Percentiles rank a stretch among this genome's conserved stretches.
Conservation (phyloP, 768 basidiomycete species). For the Agaricus subrufescens region DNA sequence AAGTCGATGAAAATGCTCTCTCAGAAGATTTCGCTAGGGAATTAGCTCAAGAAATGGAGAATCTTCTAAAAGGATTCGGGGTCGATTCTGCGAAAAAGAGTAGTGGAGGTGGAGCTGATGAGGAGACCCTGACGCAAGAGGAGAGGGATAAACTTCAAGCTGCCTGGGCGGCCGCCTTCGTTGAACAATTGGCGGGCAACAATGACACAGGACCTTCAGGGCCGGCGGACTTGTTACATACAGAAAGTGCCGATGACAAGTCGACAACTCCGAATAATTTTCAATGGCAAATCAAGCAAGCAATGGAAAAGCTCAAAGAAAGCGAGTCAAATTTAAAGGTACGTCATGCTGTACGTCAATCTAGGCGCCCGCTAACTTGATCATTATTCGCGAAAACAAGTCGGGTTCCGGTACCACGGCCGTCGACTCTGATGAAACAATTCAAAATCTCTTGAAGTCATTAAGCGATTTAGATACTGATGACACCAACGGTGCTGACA, state of each 20-base stretch:
- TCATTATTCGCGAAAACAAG: conserved; percentile 12
- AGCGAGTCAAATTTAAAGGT: conserved; percentile 57
- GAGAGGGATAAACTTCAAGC: conserved; percentile 42
- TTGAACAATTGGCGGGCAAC: conserved; percentile 53
- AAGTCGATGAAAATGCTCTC: conserved; percentile 32
- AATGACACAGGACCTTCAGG: conserved; percentile 17
- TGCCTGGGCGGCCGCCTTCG: conserved; percentile 70
- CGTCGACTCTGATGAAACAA: conserved; percentile 23
- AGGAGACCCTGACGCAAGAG: conserved; percentile 19
- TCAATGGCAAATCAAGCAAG: conserved; percentile 63
- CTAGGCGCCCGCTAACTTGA: not conserved
- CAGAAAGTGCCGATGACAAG: not conserved
- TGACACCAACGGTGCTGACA: conserved; percentile 42
- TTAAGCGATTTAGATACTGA: conserved; percentile 40
- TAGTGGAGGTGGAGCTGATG: not conserved
- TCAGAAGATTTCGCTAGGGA: conserved; percentile 40
- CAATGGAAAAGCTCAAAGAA: conserved; percentile 71
- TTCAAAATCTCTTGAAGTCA: conserved; percentile 51
- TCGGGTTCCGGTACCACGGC: conserved; percentile 16
- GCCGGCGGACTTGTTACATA: conserved; percentile 14
- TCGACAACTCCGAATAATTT: conserved; percentile 32
- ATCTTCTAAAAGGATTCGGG: conserved; percentile 40
- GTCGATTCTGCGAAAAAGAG: not conserved
- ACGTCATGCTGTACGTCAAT: conserved; percentile 8
- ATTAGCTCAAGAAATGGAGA: conserved; percentile 47